phyloP scores from a whole-genome alignment of 371 early-diverging fungal species.

The Rhizomucor miehei region DNA sequence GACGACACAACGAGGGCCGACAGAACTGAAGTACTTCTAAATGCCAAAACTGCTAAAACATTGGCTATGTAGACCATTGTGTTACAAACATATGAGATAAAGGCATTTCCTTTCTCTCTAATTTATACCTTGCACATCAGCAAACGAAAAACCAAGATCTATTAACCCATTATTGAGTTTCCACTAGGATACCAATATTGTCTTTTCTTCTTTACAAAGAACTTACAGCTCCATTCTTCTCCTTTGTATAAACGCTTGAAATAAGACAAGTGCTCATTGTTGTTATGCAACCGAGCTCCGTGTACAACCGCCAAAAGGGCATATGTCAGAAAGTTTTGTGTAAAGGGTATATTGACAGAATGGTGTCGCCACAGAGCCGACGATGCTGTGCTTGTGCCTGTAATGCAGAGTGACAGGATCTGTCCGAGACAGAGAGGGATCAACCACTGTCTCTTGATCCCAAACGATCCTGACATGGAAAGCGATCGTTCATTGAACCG shows the following conservation, averaged over 20 bases:
- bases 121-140: constrained; percentile 36
- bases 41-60: constrained; percentile 40
- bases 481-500: no score
- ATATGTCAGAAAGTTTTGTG: constrained; percentile 37
- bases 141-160: constrained; percentile 42
- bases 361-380: constrained; percentile 41
- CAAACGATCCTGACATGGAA: neutral
- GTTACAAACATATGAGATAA: neutral
- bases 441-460: constrained; percentile 12
- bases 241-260: neutral
- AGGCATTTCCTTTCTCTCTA: neutral
- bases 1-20: constrained; percentile 39
- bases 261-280: neutral
- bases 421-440: constrained; percentile 33
- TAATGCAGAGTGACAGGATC: constrained; percentile 42
- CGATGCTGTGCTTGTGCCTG: constrained; percentile 39
- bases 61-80: constrained; percentile 22
- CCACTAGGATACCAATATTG: no score
- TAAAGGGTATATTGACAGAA: constrained; percentile 36
- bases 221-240: constrained; percentile 4
- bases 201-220: neutral
- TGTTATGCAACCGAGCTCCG: neutral
- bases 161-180: constrained; percentile 1
- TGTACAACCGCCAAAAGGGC: constrained; percentile 25
- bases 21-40: constrained; percentile 40